Percentiles rank a stretch among this genome's conserved stretches.
These are phyloP conservation scores for Melampsora americana DNA, from an alignment of 1,284 basidiomycete genomes.

Conservation along the genomic window DNA sequence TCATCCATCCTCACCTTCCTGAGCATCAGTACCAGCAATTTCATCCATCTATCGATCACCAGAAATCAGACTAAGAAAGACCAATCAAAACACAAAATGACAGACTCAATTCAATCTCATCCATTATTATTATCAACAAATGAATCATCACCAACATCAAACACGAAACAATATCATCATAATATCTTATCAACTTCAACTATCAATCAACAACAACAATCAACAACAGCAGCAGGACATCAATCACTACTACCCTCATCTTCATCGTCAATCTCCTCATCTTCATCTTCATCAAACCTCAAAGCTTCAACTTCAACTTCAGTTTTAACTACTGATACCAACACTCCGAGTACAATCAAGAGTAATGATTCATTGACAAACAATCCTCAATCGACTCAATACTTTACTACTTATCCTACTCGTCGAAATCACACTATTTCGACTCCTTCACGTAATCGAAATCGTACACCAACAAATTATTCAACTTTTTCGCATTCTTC, in stretches of 20 bases:
- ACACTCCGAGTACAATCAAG: not conserved
- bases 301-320: not conserved
- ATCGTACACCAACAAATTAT: not conserved
- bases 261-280: not conserved
- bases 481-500: not conserved
- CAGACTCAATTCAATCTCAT: too few species aligned
- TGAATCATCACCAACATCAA: too few species aligned
- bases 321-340: constrained; percentile 1
- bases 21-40: too few species aligned
- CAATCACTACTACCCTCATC: not conserved
- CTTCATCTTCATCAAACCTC: not conserved
- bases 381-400: not conserved
- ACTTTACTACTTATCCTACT: not conserved
- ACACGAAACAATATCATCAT: too few species aligned
- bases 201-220: constrained; percentile 1
- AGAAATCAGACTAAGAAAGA: too few species aligned
- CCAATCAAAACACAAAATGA: too few species aligned
- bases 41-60: too few species aligned
- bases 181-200: not conserved
- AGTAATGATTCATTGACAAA: not conserved
- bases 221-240: not conserved
- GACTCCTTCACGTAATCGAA: not conserved
- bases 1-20: too few species aligned
- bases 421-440: not conserved
- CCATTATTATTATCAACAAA: too few species aligned